These are phyloP conservation scores for Rhinocladiella mackenziei DNA, from an alignment of 2,329 filamentous ascomycete genomes.

Conservation along the genomic window DNA sequence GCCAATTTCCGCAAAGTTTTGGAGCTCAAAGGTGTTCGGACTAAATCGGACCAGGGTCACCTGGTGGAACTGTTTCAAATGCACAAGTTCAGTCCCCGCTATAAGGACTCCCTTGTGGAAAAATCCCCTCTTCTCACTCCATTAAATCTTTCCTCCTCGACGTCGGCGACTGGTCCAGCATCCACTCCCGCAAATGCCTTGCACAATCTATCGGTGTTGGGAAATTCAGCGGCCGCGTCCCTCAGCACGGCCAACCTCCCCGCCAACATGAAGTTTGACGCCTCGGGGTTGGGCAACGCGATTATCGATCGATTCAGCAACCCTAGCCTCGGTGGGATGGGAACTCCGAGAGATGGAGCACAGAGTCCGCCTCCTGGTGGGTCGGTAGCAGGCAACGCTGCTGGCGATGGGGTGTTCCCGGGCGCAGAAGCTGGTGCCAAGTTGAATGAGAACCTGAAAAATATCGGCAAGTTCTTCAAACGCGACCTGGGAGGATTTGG, in stretches of 20 bases:
- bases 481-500: constrained; percentile 77
- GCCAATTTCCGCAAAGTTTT: constrained; percentile 94
- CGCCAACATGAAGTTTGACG: constrained; percentile 63
- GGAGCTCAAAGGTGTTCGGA: constrained; percentile 84
- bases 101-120: constrained; percentile 63
- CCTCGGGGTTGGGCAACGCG: constrained; percentile 77
- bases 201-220: constrained; percentile 44
- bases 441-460: constrained; percentile 90
- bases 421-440: constrained; percentile 58
- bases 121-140: constrained; percentile 68
- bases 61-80: constrained; percentile 89
- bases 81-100: constrained; percentile 63
- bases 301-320: constrained; percentile 64
- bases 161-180: constrained; percentile 24
- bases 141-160: constrained; percentile 50
- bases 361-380: constrained; percentile 30
- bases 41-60: constrained; percentile 72
- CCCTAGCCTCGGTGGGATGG: constrained; percentile 75
- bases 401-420: constrained; percentile 30
- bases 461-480: constrained; percentile 93
- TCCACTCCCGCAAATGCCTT: constrained; percentile 41
- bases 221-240: constrained; percentile 41
- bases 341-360: constrained; percentile 52
- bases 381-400: constrained; percentile 24
- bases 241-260: constrained; percentile 46